These are phyloP conservation scores for Malus asiatica DNA, from an alignment of 306 rosid genomes.

Conservation along the genomic window DNA sequence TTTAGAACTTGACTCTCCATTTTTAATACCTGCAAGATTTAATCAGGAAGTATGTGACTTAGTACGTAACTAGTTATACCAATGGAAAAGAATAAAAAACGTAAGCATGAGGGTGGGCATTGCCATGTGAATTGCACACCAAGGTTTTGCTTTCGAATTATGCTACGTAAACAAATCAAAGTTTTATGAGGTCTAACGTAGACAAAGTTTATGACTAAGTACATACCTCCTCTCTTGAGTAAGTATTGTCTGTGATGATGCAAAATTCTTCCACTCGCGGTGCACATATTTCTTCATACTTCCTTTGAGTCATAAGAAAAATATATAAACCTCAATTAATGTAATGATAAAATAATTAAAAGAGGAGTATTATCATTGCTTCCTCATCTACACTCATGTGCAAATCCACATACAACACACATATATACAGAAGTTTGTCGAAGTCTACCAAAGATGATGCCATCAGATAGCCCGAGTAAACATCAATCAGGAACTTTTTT, in stretches of 20 bases:
- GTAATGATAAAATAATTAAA: neutral
- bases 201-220: neutral
- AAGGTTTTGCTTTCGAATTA: neutral
- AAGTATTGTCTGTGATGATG: conserved; percentile 77
- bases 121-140: neutral
- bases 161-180: neutral
- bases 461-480: neutral
- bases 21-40: conserved; percentile 49
- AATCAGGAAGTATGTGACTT: conserved; percentile 4
- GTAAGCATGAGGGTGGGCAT: conserved; percentile 2
- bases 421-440: neutral
- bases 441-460: neutral
- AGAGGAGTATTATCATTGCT: neutral
- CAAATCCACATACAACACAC: neutral
- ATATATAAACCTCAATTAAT: conserved; percentile 2
- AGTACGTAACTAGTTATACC: conserved; percentile 5
- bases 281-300: conserved; percentile 84
- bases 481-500: neutral
- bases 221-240: conserved; percentile 60
- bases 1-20: conserved; percentile 73
- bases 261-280: conserved; percentile 79
- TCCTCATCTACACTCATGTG: neutral
- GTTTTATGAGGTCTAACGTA: neutral
- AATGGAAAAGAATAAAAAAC: neutral
- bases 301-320: conserved; percentile 42